Conservation (phyloP, 1,284 basidiomycete species). For the Sphaerobolus stellatus region DNA sequence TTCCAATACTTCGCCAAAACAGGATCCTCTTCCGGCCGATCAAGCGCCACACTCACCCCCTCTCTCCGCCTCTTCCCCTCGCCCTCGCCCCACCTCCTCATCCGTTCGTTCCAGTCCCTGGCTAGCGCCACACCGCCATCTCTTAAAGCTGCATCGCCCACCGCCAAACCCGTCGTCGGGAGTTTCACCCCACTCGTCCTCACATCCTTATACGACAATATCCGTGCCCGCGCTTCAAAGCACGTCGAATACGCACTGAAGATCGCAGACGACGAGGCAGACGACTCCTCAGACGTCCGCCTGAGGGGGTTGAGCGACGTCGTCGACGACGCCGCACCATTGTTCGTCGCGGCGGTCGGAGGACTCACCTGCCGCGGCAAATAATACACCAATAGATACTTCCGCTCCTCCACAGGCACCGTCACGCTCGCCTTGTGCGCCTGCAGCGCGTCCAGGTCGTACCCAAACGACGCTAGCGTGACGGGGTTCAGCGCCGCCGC, state of each 20-base stretch:
- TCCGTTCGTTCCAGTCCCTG: too few species aligned
- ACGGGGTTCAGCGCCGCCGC: constrained; percentile 5
- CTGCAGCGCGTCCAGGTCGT: not conserved
- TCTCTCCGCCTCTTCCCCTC: too few species aligned
- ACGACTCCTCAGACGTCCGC: too few species aligned
- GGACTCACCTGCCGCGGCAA: constrained; percentile 42
- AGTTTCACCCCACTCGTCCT: constrained; percentile 68
- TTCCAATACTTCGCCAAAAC: too few species aligned
- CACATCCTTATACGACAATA: constrained; percentile 66
- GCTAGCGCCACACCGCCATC: too few species aligned
- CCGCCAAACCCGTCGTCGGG: constrained; percentile 65
- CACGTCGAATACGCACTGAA: constrained; percentile 33
- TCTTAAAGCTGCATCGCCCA: constrained; percentile 62
- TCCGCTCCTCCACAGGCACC: constrained; percentile 53
- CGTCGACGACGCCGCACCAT: too few species aligned
- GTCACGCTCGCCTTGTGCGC: not conserved
- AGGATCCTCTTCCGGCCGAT: too few species aligned
- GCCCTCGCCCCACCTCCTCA: too few species aligned
- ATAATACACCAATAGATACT: constrained; percentile 75
- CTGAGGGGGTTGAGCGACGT: constrained; percentile 18
- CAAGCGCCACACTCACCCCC: too few species aligned
- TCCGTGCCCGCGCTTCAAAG: constrained; percentile 68
- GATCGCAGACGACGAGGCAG: constrained; percentile 37
- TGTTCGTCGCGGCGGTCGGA: too few species aligned
- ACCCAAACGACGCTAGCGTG: too few species aligned